Evolutionary conservation across 306 rosid genomes (phyloP), one percentile per base, ranked within the genome.

Genomic region (Gastrolobium villosum): DNA sequence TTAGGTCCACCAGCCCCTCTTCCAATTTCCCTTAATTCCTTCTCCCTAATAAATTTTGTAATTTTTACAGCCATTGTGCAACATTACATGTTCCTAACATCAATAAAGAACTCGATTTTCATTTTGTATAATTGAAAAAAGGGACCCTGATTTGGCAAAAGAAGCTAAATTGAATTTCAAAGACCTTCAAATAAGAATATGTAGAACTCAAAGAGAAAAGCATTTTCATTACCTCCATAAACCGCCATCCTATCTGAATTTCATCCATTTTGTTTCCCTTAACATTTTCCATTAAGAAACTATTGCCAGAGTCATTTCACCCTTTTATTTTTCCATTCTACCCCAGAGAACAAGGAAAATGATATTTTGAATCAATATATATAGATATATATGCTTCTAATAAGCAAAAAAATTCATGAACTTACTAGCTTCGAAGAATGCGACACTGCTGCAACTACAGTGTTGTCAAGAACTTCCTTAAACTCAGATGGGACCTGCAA

Each of bases 341-440:
- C 31, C 76, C 75, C 28, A 78, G 30, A 48, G 28, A 46, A 62
- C 46, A 50, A 31, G 11, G 53, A 60, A 76, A 64, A 76, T 35
- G 45, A 71, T 50, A 14, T 34, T 41, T 65, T 14, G 46, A 53
- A 70, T 61, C 64, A 56, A 43, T 34, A 4, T 34, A 11, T 9
- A 60, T n/a, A 14, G 36, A 62, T n/a, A 66, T 5, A 26, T 70
- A 70, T 31, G 41, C 64, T 45, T 35, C 68, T 54, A 45, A 36
- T 66, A 41, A 14, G 6, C 55, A 30, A 59, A 48, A 35, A 74
- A 65, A 37, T 64, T 77, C 50, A 56, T 52, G 77, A 82, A 76
- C 96, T 92, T 77, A 94, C 98, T 13, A 92, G 94, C 79, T 92
- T 90, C 40, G 97, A 90, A 70, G 94, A 86, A 90, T 94, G 92